Percentiles rank a stretch among this genome's conserved stretches.
These are phyloP conservation scores for Pyrenophora tritici-repentis DNA, from an alignment of 2,329 filamentous ascomycete genomes.

Conservation along the genomic window DNA sequence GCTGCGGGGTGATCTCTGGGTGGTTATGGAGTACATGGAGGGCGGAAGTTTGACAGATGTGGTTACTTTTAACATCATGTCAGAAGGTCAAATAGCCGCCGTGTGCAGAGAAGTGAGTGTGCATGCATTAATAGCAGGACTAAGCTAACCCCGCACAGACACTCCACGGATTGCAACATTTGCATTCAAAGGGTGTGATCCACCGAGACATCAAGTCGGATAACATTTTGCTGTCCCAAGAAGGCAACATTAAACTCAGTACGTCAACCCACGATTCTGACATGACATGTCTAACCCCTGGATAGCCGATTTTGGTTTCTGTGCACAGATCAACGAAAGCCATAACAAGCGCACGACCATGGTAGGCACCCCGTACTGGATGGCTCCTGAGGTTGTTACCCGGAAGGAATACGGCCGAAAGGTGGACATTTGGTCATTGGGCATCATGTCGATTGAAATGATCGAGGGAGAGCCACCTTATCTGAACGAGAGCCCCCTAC, in stretches of 20 bases:
- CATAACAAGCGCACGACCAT: constrained; percentile 98
- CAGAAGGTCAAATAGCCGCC: constrained; percentile 92
- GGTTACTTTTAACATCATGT: constrained; percentile 99
- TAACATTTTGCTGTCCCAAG: constrained; percentile 90
- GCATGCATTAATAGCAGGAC: too few relatives aligned
- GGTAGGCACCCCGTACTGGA: constrained; percentile 99
- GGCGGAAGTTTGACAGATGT: constrained; percentile 97
- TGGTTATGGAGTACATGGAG: constrained; percentile 99
- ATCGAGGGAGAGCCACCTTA: constrained; percentile 98
- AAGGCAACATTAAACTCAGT: constrained; percentile 98
- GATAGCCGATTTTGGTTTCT: constrained; percentile 95
- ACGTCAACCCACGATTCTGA: constrained; percentile 46
- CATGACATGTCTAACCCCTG: constrained; percentile 7
- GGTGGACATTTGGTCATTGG: constrained; percentile 97
- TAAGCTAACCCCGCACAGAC: constrained; percentile 57
- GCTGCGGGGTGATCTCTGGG: constrained; percentile 89
- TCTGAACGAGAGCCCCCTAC: constrained; percentile 89
- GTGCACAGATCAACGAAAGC: constrained; percentile 95
- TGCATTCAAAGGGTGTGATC: constrained; percentile 97
- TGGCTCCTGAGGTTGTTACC: constrained; percentile 97
- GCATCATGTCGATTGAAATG: constrained; percentile 99
- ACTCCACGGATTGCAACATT: constrained; percentile 85
- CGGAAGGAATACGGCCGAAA: constrained; percentile 97
- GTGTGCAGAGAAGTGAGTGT: constrained; percentile 78
- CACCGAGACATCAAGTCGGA: constrained; percentile 99